Conservation (phyloP, 163 green algal genomes). For the Chloromonas sp. region DNA sequence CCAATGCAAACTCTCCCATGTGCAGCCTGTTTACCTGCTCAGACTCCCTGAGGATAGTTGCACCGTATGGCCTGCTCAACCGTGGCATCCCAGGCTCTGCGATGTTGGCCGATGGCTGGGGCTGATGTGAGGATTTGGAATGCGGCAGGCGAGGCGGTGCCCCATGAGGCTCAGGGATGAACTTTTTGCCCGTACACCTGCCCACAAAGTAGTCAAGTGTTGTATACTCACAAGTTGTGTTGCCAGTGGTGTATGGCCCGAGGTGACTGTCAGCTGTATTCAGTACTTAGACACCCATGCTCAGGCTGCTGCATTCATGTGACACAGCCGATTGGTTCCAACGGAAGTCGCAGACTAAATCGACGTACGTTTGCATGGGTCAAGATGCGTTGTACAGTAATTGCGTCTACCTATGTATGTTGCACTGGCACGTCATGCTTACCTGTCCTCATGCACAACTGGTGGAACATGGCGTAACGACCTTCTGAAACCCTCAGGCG, state of each 20-base stretch:
- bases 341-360: neutral
- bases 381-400: too few species aligned
- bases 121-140: slow-evolving; percentile 6
- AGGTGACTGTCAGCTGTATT: neutral
- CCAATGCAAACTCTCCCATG: too few species aligned
- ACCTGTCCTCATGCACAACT: slow-evolving; percentile 20
- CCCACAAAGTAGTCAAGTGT: neutral
- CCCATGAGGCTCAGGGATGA: slow-evolving; percentile 29
- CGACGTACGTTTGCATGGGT: neutral
- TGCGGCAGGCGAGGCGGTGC: slow-evolving; percentile 11
- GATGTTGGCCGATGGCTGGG: neutral
- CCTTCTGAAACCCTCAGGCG: slow-evolving; percentile 7
- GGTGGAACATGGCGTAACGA: slow-evolving; percentile 15
- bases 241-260: neutral
- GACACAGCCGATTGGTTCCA: neutral
- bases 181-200: slow-evolving; percentile 30
- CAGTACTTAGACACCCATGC: too few species aligned
- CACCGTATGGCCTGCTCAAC: slow-evolving; percentile 17
- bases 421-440: neutral
- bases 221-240: neutral
- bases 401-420: too few species aligned
- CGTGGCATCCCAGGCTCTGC: slow-evolving; percentile 26
- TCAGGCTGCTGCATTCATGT: neutral
- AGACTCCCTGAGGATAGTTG: slow-evolving; percentile 22
- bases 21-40: slow-evolving; percentile 5